A percentile compares a stretch with the other conserved stretches of the same genome.
phyloP scores from a whole-genome alignment of 495 filamentous ascomycete species.

The Aspergillus affinis region DNA sequence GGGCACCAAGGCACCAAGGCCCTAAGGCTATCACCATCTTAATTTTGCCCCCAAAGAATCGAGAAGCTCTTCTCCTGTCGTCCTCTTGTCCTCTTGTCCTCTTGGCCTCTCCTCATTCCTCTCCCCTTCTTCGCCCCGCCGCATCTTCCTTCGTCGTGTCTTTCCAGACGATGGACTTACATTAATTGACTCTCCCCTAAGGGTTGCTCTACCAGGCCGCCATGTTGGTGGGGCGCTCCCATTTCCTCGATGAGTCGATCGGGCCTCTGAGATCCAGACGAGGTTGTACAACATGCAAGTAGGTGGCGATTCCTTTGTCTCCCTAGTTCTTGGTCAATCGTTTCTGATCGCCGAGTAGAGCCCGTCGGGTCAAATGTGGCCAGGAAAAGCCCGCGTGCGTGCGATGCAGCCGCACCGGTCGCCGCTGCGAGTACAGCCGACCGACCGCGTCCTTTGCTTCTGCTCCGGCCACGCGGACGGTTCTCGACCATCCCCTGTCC shows the following conservation, averaged over 20 bases:
- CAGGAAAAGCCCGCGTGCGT: constrained; percentile 51
- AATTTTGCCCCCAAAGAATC: too few relatives aligned
- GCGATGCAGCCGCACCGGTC: constrained; percentile 50
- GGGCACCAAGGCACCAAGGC: not conserved
- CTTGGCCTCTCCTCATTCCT: too few relatives aligned
- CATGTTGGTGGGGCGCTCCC: not conserved
- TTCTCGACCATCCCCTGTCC: constrained; percentile 21
- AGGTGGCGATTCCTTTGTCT: not conserved
- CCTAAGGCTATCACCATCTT: too few relatives aligned
- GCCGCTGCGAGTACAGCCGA: constrained; percentile 44
- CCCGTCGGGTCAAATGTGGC: constrained; percentile 57
- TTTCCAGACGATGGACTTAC: not conserved
- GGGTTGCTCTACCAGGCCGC: not conserved
- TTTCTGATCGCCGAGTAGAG: constrained; percentile 20
- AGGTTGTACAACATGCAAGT: not conserved
- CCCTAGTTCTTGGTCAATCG: too few relatives aligned
- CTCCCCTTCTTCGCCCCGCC: too few relatives aligned
- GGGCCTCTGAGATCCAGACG: not conserved
- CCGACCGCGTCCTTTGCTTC: constrained; percentile 11
- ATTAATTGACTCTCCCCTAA: too few relatives aligned
- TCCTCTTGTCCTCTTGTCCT: too few relatives aligned
- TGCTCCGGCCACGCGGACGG: constrained; percentile 9
- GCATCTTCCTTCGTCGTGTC: not conserved
- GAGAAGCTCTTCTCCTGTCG: too few relatives aligned
- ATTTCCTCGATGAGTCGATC: not conserved